phyloP scores from a whole-genome alignment of 78 protist species.

The Fonticula alba region DNA sequence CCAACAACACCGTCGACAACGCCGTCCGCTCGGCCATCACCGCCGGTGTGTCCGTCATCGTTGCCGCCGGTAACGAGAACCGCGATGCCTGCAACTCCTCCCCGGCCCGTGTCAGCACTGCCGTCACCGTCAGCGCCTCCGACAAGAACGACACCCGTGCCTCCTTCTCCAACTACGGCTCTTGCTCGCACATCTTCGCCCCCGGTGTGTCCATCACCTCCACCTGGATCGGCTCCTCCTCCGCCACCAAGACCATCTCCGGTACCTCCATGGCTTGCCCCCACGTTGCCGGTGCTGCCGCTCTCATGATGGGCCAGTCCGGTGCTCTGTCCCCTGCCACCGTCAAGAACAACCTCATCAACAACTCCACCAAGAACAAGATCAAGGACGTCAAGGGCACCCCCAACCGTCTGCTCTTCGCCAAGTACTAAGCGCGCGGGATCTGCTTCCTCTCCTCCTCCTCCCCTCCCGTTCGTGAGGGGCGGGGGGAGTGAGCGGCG shows the following conservation, averaged over 20 bases:
- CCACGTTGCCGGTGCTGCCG: conserved; percentile 1
- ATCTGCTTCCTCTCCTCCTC: too few relatives aligned
- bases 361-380: too few relatives aligned
- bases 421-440: too few relatives aligned
- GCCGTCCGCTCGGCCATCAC: background rate
- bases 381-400: too few relatives aligned
- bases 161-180: conserved; percentile 14
- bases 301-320: background rate
- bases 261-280: conserved; percentile 19
- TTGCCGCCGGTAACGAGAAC: conserved; percentile 9
- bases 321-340: too few relatives aligned
- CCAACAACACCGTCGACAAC: background rate
- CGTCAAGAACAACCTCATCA: too few relatives aligned
- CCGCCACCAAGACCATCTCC: background rate
- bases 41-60: conserved; percentile 1
- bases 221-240: background rate
- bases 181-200: conserved; percentile 15
- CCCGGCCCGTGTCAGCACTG: background rate
- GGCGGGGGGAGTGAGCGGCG: too few relatives aligned
- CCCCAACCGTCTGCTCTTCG: too few relatives aligned
- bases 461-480: too few relatives aligned
- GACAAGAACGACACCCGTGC: background rate
- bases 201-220: background rate
- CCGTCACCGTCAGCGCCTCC: background rate
- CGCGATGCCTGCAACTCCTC: conserved; percentile 3